Conservation (phyloP, 108 stramenopile genomes). For the Skeletonema tropicum region DNA sequence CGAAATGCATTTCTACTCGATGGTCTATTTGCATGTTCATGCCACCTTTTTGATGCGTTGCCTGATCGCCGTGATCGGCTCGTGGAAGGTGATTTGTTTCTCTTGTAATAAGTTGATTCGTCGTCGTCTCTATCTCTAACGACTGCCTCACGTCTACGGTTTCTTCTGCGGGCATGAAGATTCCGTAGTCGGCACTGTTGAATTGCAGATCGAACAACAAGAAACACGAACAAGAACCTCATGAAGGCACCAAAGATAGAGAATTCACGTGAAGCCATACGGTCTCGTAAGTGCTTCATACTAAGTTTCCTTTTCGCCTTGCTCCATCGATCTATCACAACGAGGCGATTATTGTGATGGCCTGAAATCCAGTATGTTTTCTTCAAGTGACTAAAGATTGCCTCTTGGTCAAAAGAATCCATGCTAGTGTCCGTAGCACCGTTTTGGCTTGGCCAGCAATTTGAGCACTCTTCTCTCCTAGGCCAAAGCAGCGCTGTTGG, state of each 20-base stretch:
- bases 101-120: too few relatives aligned
- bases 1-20: too few relatives aligned
- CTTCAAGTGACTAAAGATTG: slow-evolving; percentile 32
- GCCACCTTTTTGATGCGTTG: too few relatives aligned
- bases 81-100: too few relatives aligned
- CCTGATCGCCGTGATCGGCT: too few relatives aligned
- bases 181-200: too few relatives aligned
- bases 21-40: too few relatives aligned
- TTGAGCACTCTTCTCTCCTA: slow-evolving; percentile 32
- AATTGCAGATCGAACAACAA: too few relatives aligned
- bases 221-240: too few relatives aligned
- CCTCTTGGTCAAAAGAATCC: slow-evolving; percentile 39
- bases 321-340: slow-evolving; percentile 43
- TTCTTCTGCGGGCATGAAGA: too few relatives aligned
- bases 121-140: too few relatives aligned
- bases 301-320: slow-evolving; percentile 31
- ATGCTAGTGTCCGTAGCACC: slow-evolving; percentile 6
- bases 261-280: slow-evolving; percentile 26
- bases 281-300: slow-evolving; percentile 18
- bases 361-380: slow-evolving; percentile 43
- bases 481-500: slow-evolving; percentile 40
- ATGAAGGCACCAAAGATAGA: slow-evolving; percentile 1
- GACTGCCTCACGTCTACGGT: too few relatives aligned
- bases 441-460: slow-evolving; percentile 37
- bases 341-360: slow-evolving; percentile 41